Evolutionary conservation across 352 stramenopile genomes (phyloP), one percentile per base, ranked within the genome.

Genomic region (Globisporangium orthogonon): DNA sequence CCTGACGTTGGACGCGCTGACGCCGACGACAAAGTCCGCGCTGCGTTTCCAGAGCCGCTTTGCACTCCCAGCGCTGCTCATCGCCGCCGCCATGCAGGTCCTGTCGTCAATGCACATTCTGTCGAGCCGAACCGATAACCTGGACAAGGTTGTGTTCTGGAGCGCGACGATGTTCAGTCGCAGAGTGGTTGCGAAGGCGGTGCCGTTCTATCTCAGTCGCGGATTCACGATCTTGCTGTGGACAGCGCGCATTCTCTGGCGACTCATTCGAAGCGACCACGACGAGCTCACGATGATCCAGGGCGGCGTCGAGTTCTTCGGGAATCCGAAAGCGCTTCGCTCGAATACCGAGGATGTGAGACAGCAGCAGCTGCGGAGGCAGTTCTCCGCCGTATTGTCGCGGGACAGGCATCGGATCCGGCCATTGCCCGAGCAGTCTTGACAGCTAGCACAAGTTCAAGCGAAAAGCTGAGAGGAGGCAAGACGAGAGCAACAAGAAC

Each of bases 1-100:
- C 9, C 58, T 87, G 6, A 57, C 67, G 7, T 52, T 84, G 11
- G 77, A 85, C 45, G 72, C 74, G 18, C 40, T 85, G 31, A 82
- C 69, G 4, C 74, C 73, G 2, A 54, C 59, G 28, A 30, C 73
- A 13, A 63, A 64, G 11, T 15, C 43, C 2, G 61, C 60, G 29
- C 57, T 78, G 17, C 54, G 44, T 0, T 60, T 74, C 31, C 29
- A 44, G 11, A 52, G 10, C 40, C 33, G 31, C 23, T 60, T 40
- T 10, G 54, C 44, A 2, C 29, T n/a, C 7, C 52, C 52, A 18
- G 52, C 50, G 23, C 40, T 57, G 40, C 39, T 57, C 11, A 40
- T 57, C 14, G 37, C 52, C 15, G 39, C 48, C 40, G 48, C 41
- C 10, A 40, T 57, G 15, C 52, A 57, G 33, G 13, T 28, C 3